Percentiles rank a stretch among this genome's conserved stretches.
Conservation (phyloP, 306 rosid species). For the Herpetospermum pedunculosum region DNA sequence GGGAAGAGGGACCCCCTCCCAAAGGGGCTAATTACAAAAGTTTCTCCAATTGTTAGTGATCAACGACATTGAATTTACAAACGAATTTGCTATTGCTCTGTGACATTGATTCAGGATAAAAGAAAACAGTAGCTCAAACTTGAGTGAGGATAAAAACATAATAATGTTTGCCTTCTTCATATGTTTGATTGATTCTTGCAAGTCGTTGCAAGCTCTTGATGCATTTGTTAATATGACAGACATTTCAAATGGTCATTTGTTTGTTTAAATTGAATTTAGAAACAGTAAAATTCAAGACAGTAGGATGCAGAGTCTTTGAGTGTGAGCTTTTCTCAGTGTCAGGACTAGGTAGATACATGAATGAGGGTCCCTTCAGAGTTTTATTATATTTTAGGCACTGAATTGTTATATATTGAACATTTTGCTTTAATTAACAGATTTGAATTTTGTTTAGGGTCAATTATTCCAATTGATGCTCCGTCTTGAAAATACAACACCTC, state of each 20-base stretch:
- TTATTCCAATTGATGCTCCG: constrained; percentile 90
- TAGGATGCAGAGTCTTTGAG: neutral
- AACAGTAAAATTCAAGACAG: neutral
- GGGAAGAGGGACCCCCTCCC: no score
- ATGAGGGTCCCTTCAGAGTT: neutral
- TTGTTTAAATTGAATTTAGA: neutral
- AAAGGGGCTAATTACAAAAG: no score
- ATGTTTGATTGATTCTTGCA: neutral
- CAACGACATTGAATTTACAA: no score
- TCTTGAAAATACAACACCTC: constrained; percentile 90
- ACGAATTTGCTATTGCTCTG: no score
- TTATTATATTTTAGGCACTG: neutral
- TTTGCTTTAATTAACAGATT: constrained; percentile 12
- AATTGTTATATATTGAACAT: constrained; percentile 4
- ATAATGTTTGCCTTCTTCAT: neutral
- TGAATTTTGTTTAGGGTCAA: constrained; percentile 55
- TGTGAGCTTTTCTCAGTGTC: neutral
- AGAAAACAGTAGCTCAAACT: neutral
- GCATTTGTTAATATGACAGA: neutral
- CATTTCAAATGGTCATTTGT: neutral
- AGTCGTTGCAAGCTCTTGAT: neutral
- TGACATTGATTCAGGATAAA: neutral
- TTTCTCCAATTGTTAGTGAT: no score
- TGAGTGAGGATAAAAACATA: neutral
- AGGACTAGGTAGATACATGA: neutral